Base-by-base conservation (phyloP, 164 flowering plant species). In the Magnolia changhungtana region DNA sequence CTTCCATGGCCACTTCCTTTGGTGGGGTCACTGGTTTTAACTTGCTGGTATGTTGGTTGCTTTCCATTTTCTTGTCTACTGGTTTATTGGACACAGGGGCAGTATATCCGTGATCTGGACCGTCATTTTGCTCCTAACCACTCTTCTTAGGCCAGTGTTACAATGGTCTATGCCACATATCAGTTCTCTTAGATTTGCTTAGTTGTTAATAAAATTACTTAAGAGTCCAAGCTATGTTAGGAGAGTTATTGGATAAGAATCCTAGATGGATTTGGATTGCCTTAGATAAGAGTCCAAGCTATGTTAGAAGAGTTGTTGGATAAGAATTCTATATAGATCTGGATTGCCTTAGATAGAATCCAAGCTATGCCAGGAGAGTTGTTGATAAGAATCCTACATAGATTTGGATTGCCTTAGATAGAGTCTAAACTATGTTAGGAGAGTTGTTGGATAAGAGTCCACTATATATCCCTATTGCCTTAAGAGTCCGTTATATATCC, bases 1-100 rank as follows among this genome's bases (percentile, higher is more conserved):
- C 91, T 79, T 86, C 96, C 49, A 84, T 91, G 85, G 96, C 96
- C 66, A 87, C 88, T 80, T 90, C 94, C 37, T 89, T 93, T 71
- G 89, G 91, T 1, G 71, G 87, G 7, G 92, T 90, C 67, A 88
- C 94, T 59, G 96, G 98, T 72, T 88, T 88, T 73, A 87, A 86
- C 85, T 73, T 93, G 67, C 51, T 93, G 88, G 96, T 93, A 31
- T 74, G 85, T 82, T 24, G 37, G 45, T 18, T 18, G 8, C 58
- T 23, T 45, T 71, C 61, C 18, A 27, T 71, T 16, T 69, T 24
- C 70, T 24, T 19, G 1, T n/a, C 29, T 0, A 37, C 45, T 37
- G 6, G 4, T 64, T 2, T 74, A 37, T 11, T 65, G 63, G 45
- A 49, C 65, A 6, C 27, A 1, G 31, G 14, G 24, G 8, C 31